Evolutionary conservation across 208 protist genomes (phyloP).

Genomic region (Leishmania arabica): DNA sequence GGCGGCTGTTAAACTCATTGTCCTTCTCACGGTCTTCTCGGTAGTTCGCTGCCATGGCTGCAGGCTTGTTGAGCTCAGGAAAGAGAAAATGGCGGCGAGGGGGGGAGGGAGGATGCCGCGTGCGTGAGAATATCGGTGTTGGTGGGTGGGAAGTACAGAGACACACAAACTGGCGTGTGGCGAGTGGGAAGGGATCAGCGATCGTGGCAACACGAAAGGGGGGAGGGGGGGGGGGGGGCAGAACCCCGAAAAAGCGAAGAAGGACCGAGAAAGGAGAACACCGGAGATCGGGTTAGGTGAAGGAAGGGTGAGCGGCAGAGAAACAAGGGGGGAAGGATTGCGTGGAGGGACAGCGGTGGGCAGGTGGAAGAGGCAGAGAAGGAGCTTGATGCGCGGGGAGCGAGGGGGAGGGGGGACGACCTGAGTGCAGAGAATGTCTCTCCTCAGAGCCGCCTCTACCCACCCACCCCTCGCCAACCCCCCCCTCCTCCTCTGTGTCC

Average conservation of each 20-base stretch:
- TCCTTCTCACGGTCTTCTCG: constrained; percentile 26
- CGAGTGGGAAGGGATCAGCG: neutral
- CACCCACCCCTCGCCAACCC: neutral
- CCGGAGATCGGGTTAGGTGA: neutral
- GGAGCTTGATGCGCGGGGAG: neutral
- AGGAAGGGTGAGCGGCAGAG: neutral
- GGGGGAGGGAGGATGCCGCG: neutral
- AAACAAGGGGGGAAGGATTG: neutral
- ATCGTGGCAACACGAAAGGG: neutral
- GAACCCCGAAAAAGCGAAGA: neutral
- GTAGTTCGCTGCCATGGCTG: constrained; percentile 20
- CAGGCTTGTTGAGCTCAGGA: neutral
- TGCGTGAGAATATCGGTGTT: too few relatives aligned
- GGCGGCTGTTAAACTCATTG: constrained; percentile 25
- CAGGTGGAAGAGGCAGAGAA: neutral
- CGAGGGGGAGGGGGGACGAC: neutral
- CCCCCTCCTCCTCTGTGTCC: neutral
- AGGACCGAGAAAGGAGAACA: neutral
- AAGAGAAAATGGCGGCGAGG: neutral
- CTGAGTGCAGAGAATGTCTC: neutral
- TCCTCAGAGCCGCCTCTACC: neutral
- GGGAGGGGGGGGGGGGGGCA: too few relatives aligned
- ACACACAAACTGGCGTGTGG: neutral
- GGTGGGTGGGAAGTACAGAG: neutral
- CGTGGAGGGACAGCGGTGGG: neutral